A percentile compares a stretch with the other conserved stretches of the same genome.
phyloP scores from a whole-genome alignment of 352 stramenopile genomes.

The Pythium folliculosum region DNA sequence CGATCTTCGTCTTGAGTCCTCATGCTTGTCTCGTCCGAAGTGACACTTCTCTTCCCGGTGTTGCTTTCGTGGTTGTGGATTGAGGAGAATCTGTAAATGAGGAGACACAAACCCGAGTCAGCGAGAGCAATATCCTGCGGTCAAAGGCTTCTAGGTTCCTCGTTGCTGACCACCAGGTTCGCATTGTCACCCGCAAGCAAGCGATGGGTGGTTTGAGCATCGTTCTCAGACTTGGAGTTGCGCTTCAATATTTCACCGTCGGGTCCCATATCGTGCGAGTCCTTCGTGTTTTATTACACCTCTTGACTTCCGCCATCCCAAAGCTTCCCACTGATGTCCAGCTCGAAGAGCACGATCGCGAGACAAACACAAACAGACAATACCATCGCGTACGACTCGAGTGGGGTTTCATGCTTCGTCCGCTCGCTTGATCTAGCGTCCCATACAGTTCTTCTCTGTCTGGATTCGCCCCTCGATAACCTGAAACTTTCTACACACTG shows the following conservation, averaged over 20 bases:
- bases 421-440: constrained; percentile 23
- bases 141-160: background rate
- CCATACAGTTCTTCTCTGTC: constrained; percentile 12
- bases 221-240: constrained; percentile 11
- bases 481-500: constrained; percentile 22
- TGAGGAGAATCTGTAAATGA: constrained; percentile 5
- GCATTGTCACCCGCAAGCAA: constrained; percentile 5
- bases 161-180: background rate
- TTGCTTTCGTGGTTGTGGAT: background rate
- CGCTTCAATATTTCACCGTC: background rate
- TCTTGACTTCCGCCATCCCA: background rate
- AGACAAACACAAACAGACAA: constrained; percentile 11
- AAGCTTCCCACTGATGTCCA: background rate
- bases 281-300: background rate
- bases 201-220: background rate
- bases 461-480: constrained; percentile 5
- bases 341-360: background rate
- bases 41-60: background rate
- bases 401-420: constrained; percentile 21
- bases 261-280: background rate
- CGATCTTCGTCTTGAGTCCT: constrained; percentile 10
- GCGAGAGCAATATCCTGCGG: background rate
- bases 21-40: background rate
- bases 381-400: constrained; percentile 3
- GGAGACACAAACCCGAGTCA: background rate